phyloP scores from a whole-genome alignment of 441 rosid species.

The Syzygium syzygioides region DNA sequence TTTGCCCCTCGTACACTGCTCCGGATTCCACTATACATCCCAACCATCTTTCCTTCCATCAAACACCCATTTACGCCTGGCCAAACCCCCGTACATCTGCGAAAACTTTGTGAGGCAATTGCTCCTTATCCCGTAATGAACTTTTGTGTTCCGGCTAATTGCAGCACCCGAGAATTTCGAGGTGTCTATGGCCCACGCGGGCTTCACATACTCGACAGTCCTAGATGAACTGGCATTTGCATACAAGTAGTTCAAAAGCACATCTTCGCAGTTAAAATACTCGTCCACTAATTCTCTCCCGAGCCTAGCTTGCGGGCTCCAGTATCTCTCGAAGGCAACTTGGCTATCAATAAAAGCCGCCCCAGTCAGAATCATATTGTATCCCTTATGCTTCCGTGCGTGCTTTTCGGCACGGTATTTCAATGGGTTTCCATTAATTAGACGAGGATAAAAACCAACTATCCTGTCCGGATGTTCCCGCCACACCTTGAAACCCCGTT shows the following conservation, averaged over 20 bases:
- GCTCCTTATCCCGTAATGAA: constrained; percentile 70
- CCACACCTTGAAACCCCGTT: constrained; percentile 89
- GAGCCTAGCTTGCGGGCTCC: constrained; percentile 46
- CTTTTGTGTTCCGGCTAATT: constrained; percentile 75
- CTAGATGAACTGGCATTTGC: constrained; percentile 61
- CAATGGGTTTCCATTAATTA: constrained; percentile 39
- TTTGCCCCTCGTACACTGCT: neutral
- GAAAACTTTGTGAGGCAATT: constrained; percentile 60
- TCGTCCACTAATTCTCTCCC: constrained; percentile 72
- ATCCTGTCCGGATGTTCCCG: constrained; percentile 76
- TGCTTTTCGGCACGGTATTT: constrained; percentile 71
- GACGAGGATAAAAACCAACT: constrained; percentile 89
- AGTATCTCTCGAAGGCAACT: constrained; percentile 59
- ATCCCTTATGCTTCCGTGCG: constrained; percentile 68
- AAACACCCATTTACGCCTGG: constrained; percentile 50
- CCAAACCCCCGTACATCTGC: constrained; percentile 61
- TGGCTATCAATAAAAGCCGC: constrained; percentile 78
- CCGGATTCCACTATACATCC: constrained; percentile 48
- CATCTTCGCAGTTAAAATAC: constrained; percentile 83
- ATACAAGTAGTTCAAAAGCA: constrained; percentile 69
- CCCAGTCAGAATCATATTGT: constrained; percentile 92
- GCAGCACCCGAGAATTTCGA: constrained; percentile 84
- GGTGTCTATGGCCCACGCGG: constrained; percentile 79
- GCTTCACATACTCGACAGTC: constrained; percentile 80
- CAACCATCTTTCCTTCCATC: constrained; percentile 75